These are phyloP conservation scores for Clonostachys sp. DNA, from an alignment of 2,329 filamentous ascomycete species.

Conservation along the genomic window DNA sequence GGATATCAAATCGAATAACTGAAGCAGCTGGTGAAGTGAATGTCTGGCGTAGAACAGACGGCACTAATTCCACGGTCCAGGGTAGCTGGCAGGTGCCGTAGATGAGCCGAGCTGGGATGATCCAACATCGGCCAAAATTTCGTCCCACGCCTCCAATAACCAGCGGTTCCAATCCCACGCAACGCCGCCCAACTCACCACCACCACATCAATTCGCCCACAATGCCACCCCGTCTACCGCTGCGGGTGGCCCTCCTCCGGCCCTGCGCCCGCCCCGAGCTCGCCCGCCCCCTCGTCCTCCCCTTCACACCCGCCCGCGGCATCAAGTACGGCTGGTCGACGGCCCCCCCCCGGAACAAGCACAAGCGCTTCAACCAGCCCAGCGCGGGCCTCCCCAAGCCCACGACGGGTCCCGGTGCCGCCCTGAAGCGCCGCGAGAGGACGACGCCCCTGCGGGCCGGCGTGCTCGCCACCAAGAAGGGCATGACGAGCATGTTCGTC, in stretches of 20 bases:
- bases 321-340: constrained; percentile 61
- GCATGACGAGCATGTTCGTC: constrained; percentile 91
- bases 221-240: constrained; percentile 42
- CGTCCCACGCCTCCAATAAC: constrained; percentile 2
- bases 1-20: neutral
- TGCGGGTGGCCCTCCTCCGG: constrained; percentile 36
- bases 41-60: constrained; percentile 4
- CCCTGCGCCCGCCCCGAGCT: constrained; percentile 20
- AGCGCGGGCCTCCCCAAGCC: constrained; percentile 50
- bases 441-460: constrained; percentile 70
- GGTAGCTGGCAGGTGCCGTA: constrained; percentile 13
- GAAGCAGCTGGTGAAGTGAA: neutral
- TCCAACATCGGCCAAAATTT: constrained; percentile 3
- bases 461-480: constrained; percentile 83
- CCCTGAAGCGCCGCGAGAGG: constrained; percentile 51
- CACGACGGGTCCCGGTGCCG: constrained; percentile 55
- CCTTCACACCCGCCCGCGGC: constrained; percentile 38
- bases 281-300: constrained; percentile 34
- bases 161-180: constrained; percentile 5
- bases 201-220: constrained; percentile 9
- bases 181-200: constrained; percentile 5
- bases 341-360: constrained; percentile 43
- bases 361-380: constrained; percentile 56
- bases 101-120: constrained; percentile 1
- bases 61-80: constrained; percentile 39